Evolutionary conservation across 306 rosid species (phyloP).

Genomic region (Inga oerstediana): DNA sequence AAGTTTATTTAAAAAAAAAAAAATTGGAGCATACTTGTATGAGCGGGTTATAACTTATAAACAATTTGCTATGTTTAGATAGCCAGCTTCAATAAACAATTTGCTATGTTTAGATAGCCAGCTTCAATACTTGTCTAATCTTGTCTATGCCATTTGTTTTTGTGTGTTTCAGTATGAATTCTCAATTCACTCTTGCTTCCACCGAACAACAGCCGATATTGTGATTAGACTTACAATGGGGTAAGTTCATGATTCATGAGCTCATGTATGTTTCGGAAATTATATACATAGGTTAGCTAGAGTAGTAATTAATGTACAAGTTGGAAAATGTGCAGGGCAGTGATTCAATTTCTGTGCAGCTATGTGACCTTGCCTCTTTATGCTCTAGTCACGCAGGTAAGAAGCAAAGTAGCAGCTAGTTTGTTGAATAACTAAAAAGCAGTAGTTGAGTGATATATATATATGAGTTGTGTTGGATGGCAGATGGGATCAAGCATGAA

Average conservation of each 20-base stretch:
- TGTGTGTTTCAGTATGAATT: constrained; percentile 46
- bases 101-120: not conserved
- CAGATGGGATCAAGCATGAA: constrained; percentile 63
- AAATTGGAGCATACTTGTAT: too few species aligned
- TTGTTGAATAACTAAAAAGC: too few species aligned
- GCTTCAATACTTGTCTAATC: constrained; percentile 4
- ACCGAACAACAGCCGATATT: constrained; percentile 36
- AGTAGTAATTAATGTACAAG: not conserved
- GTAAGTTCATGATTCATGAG: constrained; percentile 40
- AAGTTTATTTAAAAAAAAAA: too few species aligned
- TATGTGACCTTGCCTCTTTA: constrained; percentile 89
- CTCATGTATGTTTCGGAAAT: not conserved
- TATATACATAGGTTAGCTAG: not conserved
- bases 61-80: not conserved
- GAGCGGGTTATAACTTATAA: too few species aligned
- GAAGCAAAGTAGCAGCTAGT: too few species aligned
- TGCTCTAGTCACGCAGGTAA: constrained; percentile 87
- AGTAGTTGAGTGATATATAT: too few species aligned
- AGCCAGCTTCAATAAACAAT: not conserved
- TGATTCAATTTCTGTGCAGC: constrained; percentile 74
- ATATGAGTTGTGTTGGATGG: not conserved
- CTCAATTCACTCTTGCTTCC: constrained; percentile 55
- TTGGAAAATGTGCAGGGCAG: constrained; percentile 49
- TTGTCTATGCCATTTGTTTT: constrained; percentile 2
- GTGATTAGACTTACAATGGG: constrained; percentile 69